A percentile compares a stretch with the other conserved stretches of the same genome.
Conservation (phyloP, 2,329 filamentous ascomycete genomes). For the Penicillium sp. region DNA sequence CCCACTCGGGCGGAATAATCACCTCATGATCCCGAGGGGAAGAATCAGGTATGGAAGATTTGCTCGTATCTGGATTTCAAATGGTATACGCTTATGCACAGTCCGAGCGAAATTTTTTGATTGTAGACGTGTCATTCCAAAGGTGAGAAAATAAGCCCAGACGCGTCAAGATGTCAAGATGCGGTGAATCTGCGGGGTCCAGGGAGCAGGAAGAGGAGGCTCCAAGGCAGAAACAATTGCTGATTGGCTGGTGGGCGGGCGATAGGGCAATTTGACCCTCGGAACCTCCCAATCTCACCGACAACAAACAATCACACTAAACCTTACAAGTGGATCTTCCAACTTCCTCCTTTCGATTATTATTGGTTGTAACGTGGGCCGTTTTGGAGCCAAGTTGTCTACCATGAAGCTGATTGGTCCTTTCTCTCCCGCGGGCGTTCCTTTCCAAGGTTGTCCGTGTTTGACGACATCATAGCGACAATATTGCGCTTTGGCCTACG, state of each 20-base stretch:
- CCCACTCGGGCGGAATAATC: constrained; percentile 1
- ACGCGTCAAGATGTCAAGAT: constrained; percentile 8
- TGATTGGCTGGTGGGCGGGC: constrained; percentile 12
- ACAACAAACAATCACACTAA: constrained; percentile 15
- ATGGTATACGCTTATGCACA: background rate
- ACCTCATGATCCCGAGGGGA: background rate
- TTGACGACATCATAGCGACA: constrained; percentile 5
- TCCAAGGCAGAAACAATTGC: constrained; percentile 16
- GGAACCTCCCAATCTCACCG: constrained; percentile 16
- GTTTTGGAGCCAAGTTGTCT: constrained; percentile 1
- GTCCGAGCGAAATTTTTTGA: background rate
- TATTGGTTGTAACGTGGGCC: constrained; percentile 9
- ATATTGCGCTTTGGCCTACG: background rate
- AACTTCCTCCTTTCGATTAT: background rate
- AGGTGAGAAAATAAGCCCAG: background rate
- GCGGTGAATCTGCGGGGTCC: constrained; percentile 22
- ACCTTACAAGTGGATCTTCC: constrained; percentile 23
- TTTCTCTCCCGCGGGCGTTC: background rate
- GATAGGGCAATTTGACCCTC: background rate
- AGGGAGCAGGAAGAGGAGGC: constrained; percentile 12
- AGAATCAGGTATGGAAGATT: background rate
- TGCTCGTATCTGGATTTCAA: background rate
- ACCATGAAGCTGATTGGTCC: constrained; percentile 9
- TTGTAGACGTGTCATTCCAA: background rate
- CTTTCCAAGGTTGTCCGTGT: background rate